Conservation (phyloP, 2,329 filamentous ascomycete genomes). For the Aspergillus versicolor region DNA sequence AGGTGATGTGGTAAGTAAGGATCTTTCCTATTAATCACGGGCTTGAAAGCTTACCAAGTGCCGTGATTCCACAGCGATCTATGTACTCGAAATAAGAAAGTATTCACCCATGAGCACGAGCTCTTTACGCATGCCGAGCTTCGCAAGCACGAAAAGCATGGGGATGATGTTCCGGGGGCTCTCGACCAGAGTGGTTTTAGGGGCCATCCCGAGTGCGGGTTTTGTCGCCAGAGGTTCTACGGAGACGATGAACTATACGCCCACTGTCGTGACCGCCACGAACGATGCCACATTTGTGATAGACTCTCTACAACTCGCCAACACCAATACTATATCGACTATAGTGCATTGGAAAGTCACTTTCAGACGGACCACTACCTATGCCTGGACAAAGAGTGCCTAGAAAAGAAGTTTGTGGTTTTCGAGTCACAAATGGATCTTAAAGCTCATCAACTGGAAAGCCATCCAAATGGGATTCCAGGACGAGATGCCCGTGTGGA, state of each 20-base stretch:
- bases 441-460: constrained; percentile 85
- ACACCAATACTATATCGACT: constrained; percentile 90
- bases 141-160: constrained; percentile 82
- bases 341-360: constrained; percentile 80
- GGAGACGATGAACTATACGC: constrained; percentile 92
- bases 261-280: constrained; percentile 91
- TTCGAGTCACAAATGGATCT: constrained; percentile 94
- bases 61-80: constrained; percentile 59
- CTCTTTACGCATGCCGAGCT: constrained; percentile 80
- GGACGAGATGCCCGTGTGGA: constrained; percentile 89
- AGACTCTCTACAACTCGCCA: constrained; percentile 60
- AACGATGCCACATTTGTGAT: constrained; percentile 93
- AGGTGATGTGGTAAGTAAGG: constrained; percentile 70
- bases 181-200: constrained; percentile 93
- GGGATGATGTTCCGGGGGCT: constrained; percentile 86
- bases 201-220: constrained; percentile 90
- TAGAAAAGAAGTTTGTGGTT: constrained; percentile 97
- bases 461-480: constrained; percentile 75
- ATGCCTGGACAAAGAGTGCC: constrained; percentile 79
- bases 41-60: constrained; percentile 13
- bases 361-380: constrained; percentile 85
- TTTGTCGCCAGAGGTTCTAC: constrained; percentile 90
- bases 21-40: not conserved
- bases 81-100: constrained; percentile 92
- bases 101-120: constrained; percentile 97